A percentile compares a stretch with the other conserved stretches of the same genome.
These are phyloP conservation scores for Bullera alba DNA, from an alignment of 768 basidiomycete species.

Conservation along the genomic window DNA sequence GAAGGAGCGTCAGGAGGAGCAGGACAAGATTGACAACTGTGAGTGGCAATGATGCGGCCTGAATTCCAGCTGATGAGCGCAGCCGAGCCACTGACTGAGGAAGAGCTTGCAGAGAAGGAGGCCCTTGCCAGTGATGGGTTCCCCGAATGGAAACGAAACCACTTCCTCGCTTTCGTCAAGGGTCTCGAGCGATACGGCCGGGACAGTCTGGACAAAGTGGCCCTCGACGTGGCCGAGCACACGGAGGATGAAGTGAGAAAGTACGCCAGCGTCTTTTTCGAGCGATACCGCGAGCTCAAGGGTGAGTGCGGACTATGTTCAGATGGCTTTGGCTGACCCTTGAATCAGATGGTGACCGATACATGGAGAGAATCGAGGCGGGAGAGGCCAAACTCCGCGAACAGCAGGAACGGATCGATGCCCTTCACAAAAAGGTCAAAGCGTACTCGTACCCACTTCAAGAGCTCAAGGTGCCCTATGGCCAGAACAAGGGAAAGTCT, in stretches of 20 bases:
- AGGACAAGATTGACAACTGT: conserved; percentile 84
- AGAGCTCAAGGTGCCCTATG: conserved; percentile 90
- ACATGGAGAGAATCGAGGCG: conserved; percentile 73
- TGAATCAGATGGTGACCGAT: conserved; percentile 65
- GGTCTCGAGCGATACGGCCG: conserved; percentile 75
- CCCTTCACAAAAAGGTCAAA: conserved; percentile 73
- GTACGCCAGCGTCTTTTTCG: conserved; percentile 79
- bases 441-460: conserved; percentile 89
- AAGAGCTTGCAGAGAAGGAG: conserved; percentile 75
- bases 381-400: conserved; percentile 78
- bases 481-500: conserved; percentile 85
- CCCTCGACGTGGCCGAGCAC: conserved; percentile 74
- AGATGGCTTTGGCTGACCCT: background rate
- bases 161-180: conserved; percentile 84
- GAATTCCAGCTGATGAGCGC: background rate
- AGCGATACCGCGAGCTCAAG: conserved; percentile 77
- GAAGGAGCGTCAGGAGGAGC: conserved; percentile 67
- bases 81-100: conserved; percentile 88
- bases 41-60: conserved; percentile 8
- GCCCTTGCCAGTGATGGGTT: conserved; percentile 70
- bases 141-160: conserved; percentile 81
- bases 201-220: conserved; percentile 51
- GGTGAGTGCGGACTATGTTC: conserved; percentile 51
- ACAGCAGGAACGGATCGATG: conserved; percentile 63
- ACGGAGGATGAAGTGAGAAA: conserved; percentile 64